phyloP scores from a whole-genome alignment of 176 grass and related monocot genomes.

The Lolium perenne region DNA sequence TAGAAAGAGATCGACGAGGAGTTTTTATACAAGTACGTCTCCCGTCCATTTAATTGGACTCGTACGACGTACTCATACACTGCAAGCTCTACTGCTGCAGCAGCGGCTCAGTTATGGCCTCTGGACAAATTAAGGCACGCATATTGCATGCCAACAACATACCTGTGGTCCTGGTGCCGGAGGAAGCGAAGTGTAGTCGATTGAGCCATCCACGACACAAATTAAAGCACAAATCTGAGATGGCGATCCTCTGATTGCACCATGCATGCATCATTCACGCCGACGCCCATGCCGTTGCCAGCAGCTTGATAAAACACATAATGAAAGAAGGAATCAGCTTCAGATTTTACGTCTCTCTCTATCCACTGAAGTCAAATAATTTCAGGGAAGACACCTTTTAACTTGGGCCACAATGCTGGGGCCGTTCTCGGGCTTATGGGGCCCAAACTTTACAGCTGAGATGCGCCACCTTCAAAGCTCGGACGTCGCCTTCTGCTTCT shows the following conservation, averaged over 20 bases:
- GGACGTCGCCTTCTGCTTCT: background rate
- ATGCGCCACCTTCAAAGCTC: background rate
- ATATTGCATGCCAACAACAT: background rate
- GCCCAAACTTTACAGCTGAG: background rate
- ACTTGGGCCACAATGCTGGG: background rate
- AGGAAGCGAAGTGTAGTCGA: background rate
- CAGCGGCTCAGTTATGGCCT: background rate
- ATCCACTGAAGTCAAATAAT: background rate
- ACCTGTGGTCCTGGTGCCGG: background rate
- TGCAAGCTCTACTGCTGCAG: background rate
- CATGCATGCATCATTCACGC: background rate
- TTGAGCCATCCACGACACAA: background rate
- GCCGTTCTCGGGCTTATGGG: background rate
- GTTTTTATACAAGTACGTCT: no score
- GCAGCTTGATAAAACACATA: background rate
- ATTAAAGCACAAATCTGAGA: constrained; percentile 17
- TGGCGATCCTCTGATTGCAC: background rate
- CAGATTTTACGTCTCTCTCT: background rate
- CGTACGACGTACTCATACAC: no score
- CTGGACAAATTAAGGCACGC: background rate
- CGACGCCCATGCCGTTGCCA: background rate
- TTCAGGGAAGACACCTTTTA: background rate
- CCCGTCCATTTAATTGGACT: no score
- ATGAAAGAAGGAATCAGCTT: background rate
- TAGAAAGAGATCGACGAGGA: no score